Base-by-base conservation (phyloP, 2,329 filamentous ascomycete species). In the Alternaria conjuncta region DNA sequence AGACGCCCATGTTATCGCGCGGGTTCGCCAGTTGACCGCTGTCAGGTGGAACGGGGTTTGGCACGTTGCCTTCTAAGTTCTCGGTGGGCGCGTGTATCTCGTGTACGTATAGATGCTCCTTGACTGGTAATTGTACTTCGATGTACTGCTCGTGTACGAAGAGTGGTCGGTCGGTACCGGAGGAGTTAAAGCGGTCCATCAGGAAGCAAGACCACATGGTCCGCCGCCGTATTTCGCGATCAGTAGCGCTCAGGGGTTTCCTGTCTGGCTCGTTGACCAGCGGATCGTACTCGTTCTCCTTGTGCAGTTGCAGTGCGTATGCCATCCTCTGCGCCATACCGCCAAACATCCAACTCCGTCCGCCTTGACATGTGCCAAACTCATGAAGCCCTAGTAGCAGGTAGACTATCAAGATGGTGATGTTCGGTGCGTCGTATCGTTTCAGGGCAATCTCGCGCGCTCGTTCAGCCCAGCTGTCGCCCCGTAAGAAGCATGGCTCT, bases 141-240 rank as follows among this genome's bases (percentile, higher is more conserved):
- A 98, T 87, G 59, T 92, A 93, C 69, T 96, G 92, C 78, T 97
- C 94, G 69, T 92, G 91, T 58, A 97, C 91, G 71, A 97, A 97
- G 57, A 93, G 92, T 20, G 96, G 96, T 41, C 95, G 87, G 73
- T 97, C 94, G 3, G 93, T 96, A 2, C 96, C 95, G 1, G 94
- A 97, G 0, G 95, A 97, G 80, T 96, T 97, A 84, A 97, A 97
- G 0, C 95, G 89, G 78, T 99, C 96, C 94, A 98, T 97, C 60
- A 97, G 81, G 75, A 97, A 97, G 77, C 95, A 98, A 12, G 94
- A 92, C 96, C 96, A 99, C 95, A 99, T 98, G 3, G 94, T 96
- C 60, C 96, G 88, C 70, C 96, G 86, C 64, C 96, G 88, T 57
- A 98, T 97, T 78, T 99, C 96, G 26, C 93, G 90, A 78, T 98